Percentiles rank a stretch among this genome's conserved stretches.
These are phyloP conservation scores for Millerozyma acaciae DNA, from an alignment of 805 yeast genomes.

Conservation along the genomic window DNA sequence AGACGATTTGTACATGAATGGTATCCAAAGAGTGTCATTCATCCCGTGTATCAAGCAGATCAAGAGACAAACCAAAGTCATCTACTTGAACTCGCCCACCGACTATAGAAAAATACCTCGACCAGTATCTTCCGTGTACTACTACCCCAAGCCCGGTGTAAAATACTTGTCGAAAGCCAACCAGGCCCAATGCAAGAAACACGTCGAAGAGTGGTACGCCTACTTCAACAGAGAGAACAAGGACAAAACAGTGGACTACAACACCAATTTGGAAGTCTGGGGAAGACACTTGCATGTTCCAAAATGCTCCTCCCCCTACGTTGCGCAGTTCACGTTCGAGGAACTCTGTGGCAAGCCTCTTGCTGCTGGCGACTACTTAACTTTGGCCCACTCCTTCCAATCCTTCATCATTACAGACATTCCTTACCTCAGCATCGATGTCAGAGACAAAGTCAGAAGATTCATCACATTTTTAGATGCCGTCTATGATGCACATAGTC, in stretches of 20 bases:
- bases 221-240: constrained; percentile 67
- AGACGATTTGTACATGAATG: constrained; percentile 87
- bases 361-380: constrained; percentile 92
- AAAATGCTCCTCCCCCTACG: constrained; percentile 65
- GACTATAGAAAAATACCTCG: constrained; percentile 88
- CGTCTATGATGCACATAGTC: constrained; percentile 85
- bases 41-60: constrained; percentile 86
- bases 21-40: constrained; percentile 87
- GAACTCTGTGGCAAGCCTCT: constrained; percentile 83
- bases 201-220: constrained; percentile 72
- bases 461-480: constrained; percentile 95
- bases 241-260: constrained; percentile 14
- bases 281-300: constrained; percentile 83
- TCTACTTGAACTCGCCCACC: constrained; percentile 82
- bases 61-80: constrained; percentile 69
- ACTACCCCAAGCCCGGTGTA: constrained; percentile 64
- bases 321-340: constrained; percentile 85
- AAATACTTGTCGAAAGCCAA: constrained; percentile 50
- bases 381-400: constrained; percentile 70
- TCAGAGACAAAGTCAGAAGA: constrained; percentile 81
- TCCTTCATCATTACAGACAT: constrained; percentile 89
- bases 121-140: constrained; percentile 78
- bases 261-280: constrained; percentile 61
- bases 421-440: constrained; percentile 74
- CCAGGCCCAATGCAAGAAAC: constrained; percentile 49